Evolutionary conservation across 305 asterid species (phyloP), one percentile per base, ranked within the genome.

Genomic region (Stenogyne calaminthoides): DNA sequence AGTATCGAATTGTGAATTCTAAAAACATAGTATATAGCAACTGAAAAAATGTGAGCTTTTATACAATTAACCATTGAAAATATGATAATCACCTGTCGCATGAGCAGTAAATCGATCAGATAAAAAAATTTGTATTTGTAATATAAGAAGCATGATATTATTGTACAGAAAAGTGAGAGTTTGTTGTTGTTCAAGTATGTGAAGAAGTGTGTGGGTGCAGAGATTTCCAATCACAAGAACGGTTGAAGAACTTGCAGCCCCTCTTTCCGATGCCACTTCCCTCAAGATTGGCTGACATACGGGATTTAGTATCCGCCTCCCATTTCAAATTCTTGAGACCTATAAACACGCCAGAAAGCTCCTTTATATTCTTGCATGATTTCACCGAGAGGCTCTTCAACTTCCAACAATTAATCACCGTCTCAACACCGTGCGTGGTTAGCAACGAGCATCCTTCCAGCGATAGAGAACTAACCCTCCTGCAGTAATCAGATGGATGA

Each of bases 381-480:
- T 79, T 80, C 77, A 94, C 93, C 70, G 66, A 71, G 10, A 94
- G 88, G 85, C 90, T 88, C 84, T 81, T 81, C 29, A 91, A 89
- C 74, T 77, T 76, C 95, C 89, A 91, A 0, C 83, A 56, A 10
- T 80, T 49, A 22, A 91, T 76, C 18, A 86, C 89, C 8, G 75
- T 74, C 77, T 94, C 98, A 54, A 94, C 80, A 47, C 97, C 96
- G 1, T 70, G 82, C 4, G 91, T 77, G 14, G 92, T 88, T 39
- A 94, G 82, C 80, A 79, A 19, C 4, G 96, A 84, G 80, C 99
- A 94, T 60, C 97, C 93, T 79, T 94, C 93, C 49, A 91, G 37
- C 5, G 84, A 77, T 75, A 94, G 69, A 6, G 57, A 81, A 67
- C 82, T 86, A 52, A 90, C 82, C 64, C 74, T 80, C 91, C 97